These are phyloP conservation scores for Neofusicoccum laricinum DNA, from an alignment of 2,329 filamentous ascomycete genomes.

Conservation along the genomic window DNA sequence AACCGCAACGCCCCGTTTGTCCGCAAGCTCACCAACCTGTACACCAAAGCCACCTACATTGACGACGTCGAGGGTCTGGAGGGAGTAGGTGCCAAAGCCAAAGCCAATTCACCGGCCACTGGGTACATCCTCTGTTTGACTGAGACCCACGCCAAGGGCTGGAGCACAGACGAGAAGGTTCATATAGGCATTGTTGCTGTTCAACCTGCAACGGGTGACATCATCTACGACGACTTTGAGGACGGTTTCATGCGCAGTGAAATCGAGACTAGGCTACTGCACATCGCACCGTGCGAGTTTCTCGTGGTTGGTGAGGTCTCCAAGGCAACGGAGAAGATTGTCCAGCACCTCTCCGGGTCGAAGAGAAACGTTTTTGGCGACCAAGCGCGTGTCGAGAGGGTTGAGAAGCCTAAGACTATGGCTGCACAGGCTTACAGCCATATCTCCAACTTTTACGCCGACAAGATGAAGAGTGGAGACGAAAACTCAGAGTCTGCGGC, in stretches of 20 bases:
- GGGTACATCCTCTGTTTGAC: constrained; percentile 95
- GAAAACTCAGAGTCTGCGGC: constrained; percentile 43
- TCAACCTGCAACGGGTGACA: constrained; percentile 91
- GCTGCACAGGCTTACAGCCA: constrained; percentile 83
- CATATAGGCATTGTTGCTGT: constrained; percentile 90
- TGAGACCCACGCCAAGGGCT: constrained; percentile 74
- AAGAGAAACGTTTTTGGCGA: constrained; percentile 91
- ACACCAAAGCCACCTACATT: constrained; percentile 97
- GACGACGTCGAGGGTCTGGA: constrained; percentile 86
- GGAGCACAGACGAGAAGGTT: constrained; percentile 88
- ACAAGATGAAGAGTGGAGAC: constrained; percentile 64
- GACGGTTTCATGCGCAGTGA: constrained; percentile 97
- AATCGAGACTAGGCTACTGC: constrained; percentile 89
- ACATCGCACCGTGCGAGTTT: constrained; percentile 94
- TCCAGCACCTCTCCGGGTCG: constrained; percentile 84
- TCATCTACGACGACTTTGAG: constrained; percentile 93
- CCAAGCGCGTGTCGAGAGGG: constrained; percentile 77
- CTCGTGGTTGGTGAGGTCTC: constrained; percentile 88
- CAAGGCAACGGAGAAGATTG: constrained; percentile 85
- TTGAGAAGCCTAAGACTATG: constrained; percentile 73
- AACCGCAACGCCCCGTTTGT: constrained; percentile 92
- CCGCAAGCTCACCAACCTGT: constrained; percentile 90
- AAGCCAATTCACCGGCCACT: constrained; percentile 55
- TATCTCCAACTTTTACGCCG: constrained; percentile 89
- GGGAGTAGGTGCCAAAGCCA: constrained; percentile 50